A percentile compares a stretch with the other conserved stretches of the same genome.
Conservation (phyloP, 768 basidiomycete genomes). For the Lepiota venenata region DNA sequence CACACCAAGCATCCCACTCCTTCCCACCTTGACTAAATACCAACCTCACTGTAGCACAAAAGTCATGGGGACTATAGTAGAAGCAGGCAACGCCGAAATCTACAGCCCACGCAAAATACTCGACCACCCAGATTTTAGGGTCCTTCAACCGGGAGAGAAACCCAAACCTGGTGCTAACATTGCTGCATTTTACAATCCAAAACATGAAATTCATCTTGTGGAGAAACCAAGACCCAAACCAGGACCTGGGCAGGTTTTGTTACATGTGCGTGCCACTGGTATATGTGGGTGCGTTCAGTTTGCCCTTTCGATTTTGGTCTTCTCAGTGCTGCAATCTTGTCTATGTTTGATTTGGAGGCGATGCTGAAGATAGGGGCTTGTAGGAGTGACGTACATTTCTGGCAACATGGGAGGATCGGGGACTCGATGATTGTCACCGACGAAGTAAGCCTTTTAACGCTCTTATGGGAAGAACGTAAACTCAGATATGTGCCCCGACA, state of each 20-base stretch:
- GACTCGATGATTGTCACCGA: slow-evolving; percentile 70
- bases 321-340: background rate
- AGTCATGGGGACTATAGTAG: slow-evolving; percentile 24
- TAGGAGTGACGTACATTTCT: slow-evolving; percentile 74
- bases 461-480: too few species aligned
- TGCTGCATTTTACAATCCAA: slow-evolving; percentile 63
- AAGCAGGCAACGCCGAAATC: slow-evolving; percentile 37
- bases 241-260: slow-evolving; percentile 60
- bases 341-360: too few species aligned
- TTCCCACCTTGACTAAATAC: slow-evolving; percentile 2
- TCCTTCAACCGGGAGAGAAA: slow-evolving; percentile 47
- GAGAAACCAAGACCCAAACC: slow-evolving; percentile 58
- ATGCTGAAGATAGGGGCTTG: background rate
- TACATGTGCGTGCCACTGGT: slow-evolving; percentile 66
- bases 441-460: slow-evolving; percentile 35
- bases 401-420: slow-evolving; percentile 67
- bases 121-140: slow-evolving; percentile 50
- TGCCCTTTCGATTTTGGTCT: background rate
- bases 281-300: slow-evolving; percentile 55
- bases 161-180: slow-evolving; percentile 48
- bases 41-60: slow-evolving; percentile 9
- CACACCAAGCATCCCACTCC: background rate
- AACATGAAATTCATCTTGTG: slow-evolving; percentile 64
- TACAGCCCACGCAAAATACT: slow-evolving; percentile 57
- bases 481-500: slow-evolving; percentile 16